Conservation (phyloP, 1,284 basidiomycete species). For the Apiotrichum brassicae region DNA sequence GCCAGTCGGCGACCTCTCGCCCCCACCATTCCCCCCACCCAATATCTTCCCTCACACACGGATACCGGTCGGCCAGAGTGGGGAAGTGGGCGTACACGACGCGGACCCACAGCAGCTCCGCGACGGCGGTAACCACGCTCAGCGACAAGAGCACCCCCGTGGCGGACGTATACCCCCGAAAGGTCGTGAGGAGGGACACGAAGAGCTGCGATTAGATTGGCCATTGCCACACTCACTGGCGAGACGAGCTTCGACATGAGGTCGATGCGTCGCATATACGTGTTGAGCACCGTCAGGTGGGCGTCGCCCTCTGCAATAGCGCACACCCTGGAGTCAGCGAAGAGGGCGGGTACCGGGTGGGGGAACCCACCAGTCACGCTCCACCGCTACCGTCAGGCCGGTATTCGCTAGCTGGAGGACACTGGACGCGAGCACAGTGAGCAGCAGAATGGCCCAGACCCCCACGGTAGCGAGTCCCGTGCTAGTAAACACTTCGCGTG, state of each 20-base stretch:
- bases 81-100: constrained; percentile 43
- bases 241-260: constrained; percentile 49
- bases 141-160: constrained; percentile 31
- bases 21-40: constrained; percentile 5
- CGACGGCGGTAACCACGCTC: constrained; percentile 23
- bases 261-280: constrained; percentile 48
- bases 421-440: constrained; percentile 40
- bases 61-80: constrained; percentile 17
- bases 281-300: constrained; percentile 41
- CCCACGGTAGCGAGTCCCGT: constrained; percentile 1
- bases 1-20: constrained; percentile 42
- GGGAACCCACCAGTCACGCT: constrained; percentile 48
- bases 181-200: constrained; percentile 48
- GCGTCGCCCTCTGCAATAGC: constrained; percentile 39
- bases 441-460: constrained; percentile 33
- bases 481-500: constrained; percentile 24
- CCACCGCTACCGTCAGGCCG: constrained; percentile 48
- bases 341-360: neutral
- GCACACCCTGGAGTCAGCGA: constrained; percentile 34
- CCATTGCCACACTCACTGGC: constrained; percentile 26
- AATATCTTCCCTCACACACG: no score
- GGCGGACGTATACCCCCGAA: constrained; percentile 32
- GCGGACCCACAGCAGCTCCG: constrained; percentile 45
- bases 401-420: constrained; percentile 44
- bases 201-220: constrained; percentile 35